Base-by-base conservation (phyloP, 1,284 basidiomycete species). In the Sporisorium scitamineum region DNA sequence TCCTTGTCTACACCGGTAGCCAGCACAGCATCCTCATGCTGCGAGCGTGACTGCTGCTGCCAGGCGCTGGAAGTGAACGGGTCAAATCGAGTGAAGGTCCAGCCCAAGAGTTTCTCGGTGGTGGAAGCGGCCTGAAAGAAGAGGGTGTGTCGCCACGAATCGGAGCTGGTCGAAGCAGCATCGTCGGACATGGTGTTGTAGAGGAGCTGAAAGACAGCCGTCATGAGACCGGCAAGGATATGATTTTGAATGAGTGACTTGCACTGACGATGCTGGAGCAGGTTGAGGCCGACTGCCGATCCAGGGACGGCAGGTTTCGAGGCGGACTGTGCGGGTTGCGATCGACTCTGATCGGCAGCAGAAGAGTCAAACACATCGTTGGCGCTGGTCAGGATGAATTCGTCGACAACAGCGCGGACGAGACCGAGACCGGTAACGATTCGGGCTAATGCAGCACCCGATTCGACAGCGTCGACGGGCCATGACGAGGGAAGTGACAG, bases 191-290 rank as follows among this genome's bases (percentile, higher is more conserved):
- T 69, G 34, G 64, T 68, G 39, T 61, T 67, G 57, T 73, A 73
- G 44, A 80, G 72, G 9, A 75, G 70, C 52, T 76, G 69, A 24
- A 78, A 70, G 47, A 65, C 65, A 14, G 66, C 60, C 14, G 56
- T 61, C 60, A 80, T 67, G 29, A 80, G 72, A 48, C 61, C 67
- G 16, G 79, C 65, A 13, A 78, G 76, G 14, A 80, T 60, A 14
- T 76, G 61, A 32, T 67, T 69, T 53, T 80, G 75, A 18, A 76
- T 59, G n/a, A 77, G 66, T 9, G 72, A 58, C 48, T 81, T 81
- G 72, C 76, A 83, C 51, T 79, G 79, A 22, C 72, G 63, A 53
- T 79, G 79, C 56, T 77, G 75, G 16, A 70, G 70, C 24, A 65
- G 50, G 16, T 58, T 78, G 27, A 83, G 76, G 16, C 80, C 81